Evolutionary conservation across 2,329 filamentous ascomycete species (phyloP), one percentile per base, ranked within the genome.

Genomic region (Colletotrichum costaricense): DNA sequence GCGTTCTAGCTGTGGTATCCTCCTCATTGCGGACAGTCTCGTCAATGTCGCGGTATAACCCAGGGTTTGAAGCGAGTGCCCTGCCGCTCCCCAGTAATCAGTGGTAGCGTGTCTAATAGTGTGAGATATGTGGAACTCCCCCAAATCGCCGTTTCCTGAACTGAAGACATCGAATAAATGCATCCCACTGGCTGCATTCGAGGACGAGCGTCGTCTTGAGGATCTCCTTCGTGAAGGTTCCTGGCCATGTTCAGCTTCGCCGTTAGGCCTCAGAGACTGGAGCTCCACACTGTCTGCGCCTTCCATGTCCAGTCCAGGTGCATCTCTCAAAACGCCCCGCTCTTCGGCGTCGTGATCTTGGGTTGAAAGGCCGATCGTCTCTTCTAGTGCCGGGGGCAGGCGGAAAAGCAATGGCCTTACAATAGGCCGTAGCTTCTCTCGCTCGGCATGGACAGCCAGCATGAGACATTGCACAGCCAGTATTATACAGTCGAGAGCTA

Each of bases 361-460:
- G 3, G 69, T 72, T 5, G 72, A 72, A 8, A 52, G 49, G 14
- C 33, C 35, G 11, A 71, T 66, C 22, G 57, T 38, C n/a, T 63
- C 71, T 38, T 70, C 59, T 24, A 73, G 9, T 2, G 56, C 67
- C 12, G 59, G 71, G 5, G 69, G 57, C 16, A 73, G 24, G 42
- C 9, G 77, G 52, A 38, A 72, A 55, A 52, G 69, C 59, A 67
- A 38, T 11, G 74, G 73, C n/a, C 73, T 69, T 6, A 75, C 73
- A 38, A 75, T 81, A 63, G 87, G 85, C 38, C 88, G 85, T 26
- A 93, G 81, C 69, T 85, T 86, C 76, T 92, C 90, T 74, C 88
- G 85, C 77, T 93, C 89, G 58, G 88, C 85, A 77, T 91, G 90
- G 12, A 93, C 87, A 3, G 90, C 85, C 70, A 93, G 80, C 91